Evolutionary conservation across 2,329 filamentous ascomycete species (phyloP), one percentile per base, ranked within the genome.

Genomic region (Cadophora gregata): DNA sequence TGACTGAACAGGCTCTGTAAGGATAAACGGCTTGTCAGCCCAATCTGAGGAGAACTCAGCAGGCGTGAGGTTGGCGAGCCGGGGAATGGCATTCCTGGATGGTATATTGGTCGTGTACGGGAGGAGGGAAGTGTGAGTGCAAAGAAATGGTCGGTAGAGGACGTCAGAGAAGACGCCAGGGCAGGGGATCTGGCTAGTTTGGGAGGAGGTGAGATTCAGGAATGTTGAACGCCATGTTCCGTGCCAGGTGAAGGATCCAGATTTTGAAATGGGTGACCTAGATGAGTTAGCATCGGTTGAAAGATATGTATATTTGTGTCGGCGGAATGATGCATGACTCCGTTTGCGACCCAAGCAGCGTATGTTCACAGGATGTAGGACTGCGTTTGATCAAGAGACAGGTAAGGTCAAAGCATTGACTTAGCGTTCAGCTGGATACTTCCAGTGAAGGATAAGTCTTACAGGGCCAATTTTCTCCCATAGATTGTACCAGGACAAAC

Each of bases 91-190:
- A 76, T 97, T 97, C 45, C 81, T 78, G 38, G 79, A 73, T 1
- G 94, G 93, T 45, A 97, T 97, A 60, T 86, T 86, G 27, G 83
- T 82, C 9, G 88, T 85, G 77, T 90, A 97, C 1, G 86, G 85
- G 7, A 81, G 78, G 48, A 97, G 80, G 1, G 85, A 79, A 31
- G 93, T 88, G 75, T 97, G 88, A 55, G 93, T 91, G 81, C 95
- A 98, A 72, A 92, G 90, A 78, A 96, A 98, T 0, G 95, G 95
- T 10, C 94, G 88, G 78, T 97, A 93, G 27, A 98, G 84, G 8
- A 92, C 89, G 79, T 99, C 95, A 16, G 95, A 97, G 78, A 92
- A 98, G 61, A 98, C 88, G 73, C 89, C 87, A 61, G 85, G 85
- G 79, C 94, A 97, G 72, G 91, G 85, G 42, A 97, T 81, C 14